A percentile compares a stretch with the other conserved stretches of the same genome.
These are phyloP conservation scores for Chrysanthemum seticuspe DNA, from an alignment of 129 eudicot genomes.

Conservation along the genomic window DNA sequence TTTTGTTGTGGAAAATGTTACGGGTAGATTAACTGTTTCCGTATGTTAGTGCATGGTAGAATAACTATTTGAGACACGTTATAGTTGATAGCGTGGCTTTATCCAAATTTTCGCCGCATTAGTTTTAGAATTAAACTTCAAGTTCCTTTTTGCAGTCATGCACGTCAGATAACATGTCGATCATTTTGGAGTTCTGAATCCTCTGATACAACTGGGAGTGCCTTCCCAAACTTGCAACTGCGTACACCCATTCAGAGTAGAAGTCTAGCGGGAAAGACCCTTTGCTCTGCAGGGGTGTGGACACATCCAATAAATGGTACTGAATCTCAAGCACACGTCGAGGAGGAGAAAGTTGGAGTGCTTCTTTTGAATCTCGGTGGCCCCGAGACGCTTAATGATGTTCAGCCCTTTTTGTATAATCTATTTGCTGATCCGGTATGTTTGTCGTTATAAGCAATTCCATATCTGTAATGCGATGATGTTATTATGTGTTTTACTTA, in stretches of 20 bases:
- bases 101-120: not conserved
- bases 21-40: no score
- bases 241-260: conserved; percentile 24
- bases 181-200: conserved; percentile 11
- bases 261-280: conserved; percentile 36
- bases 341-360: conserved; percentile 85
- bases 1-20: no score
- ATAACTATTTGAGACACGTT: not conserved
- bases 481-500: conserved; percentile 4
- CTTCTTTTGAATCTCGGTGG: conserved; percentile 93
- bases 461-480: not conserved
- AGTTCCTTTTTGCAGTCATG: conserved; percentile 21
- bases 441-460: conserved; percentile 15
- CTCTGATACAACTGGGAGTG: conserved; percentile 28
- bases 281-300: conserved; percentile 44
- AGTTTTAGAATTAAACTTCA: conserved; percentile 2
- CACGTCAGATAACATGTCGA: conserved; percentile 25
- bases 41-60: not conserved
- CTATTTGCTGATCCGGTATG: conserved; percentile 96
- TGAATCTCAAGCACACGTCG: conserved; percentile 45
- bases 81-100: not conserved
- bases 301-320: conserved; percentile 36
- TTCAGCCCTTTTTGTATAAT: conserved; percentile 89
- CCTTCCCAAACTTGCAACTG: conserved; percentile 33
- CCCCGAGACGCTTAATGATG: conserved; percentile 88